Evolutionary conservation across 768 basidiomycete genomes (phyloP).

Genomic region (Leucocoprinus leucothites): DNA sequence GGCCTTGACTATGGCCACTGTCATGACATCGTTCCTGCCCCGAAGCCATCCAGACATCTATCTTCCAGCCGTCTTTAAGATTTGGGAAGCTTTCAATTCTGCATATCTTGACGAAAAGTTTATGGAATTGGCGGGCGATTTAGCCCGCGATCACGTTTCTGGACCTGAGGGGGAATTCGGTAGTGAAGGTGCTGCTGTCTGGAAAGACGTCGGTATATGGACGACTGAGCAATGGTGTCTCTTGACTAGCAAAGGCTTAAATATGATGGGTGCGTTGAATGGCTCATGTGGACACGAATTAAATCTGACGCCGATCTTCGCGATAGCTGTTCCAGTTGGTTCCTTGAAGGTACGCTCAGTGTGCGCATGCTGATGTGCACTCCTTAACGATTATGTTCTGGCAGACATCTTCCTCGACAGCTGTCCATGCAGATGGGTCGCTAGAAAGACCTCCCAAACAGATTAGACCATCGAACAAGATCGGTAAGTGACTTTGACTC

Average conservation of each 20-base stretch:
- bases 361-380: neutral
- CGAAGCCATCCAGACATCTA: constrained; percentile 63
- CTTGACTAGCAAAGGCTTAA: constrained; percentile 78
- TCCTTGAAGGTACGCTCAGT: constrained; percentile 48
- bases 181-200: constrained; percentile 51
- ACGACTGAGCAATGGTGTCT: constrained; percentile 79
- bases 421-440: constrained; percentile 61
- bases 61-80: constrained; percentile 65
- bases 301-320: neutral
- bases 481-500: constrained; percentile 38
- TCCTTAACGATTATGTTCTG: constrained; percentile 5
- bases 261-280: constrained; percentile 62
- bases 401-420: constrained; percentile 63
- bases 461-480: constrained; percentile 60
- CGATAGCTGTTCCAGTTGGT: constrained; percentile 69
- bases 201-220: constrained; percentile 91
- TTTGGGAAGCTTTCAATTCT: constrained; percentile 82
- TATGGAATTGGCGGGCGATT: constrained; percentile 63
- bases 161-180: constrained; percentile 54
- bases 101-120: constrained; percentile 71
- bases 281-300: constrained; percentile 17
- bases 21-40: constrained; percentile 76
- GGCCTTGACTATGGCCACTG: constrained; percentile 66
- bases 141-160: constrained; percentile 69
- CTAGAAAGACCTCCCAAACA: constrained; percentile 53